These are phyloP conservation scores for Rhynchospora tenuis DNA, from an alignment of 176 grass and related monocot genomes.

Conservation along the genomic window DNA sequence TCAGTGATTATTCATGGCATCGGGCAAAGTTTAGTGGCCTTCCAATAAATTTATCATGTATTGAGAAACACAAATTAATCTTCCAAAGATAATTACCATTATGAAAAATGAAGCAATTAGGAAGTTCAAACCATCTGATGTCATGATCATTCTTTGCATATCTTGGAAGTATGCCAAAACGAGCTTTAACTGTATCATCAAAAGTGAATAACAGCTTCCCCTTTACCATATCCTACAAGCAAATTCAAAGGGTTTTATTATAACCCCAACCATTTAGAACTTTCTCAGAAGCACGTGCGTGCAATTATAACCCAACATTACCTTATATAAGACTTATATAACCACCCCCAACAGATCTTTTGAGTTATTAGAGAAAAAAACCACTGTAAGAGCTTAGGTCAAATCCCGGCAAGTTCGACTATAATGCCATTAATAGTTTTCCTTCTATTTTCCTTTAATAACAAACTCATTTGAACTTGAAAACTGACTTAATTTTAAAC, in stretches of 20 bases:
- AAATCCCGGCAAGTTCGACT: too few species aligned
- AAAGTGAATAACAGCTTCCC: conserved; percentile 83
- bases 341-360: not conserved
- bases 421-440: too few species aligned
- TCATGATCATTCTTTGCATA: conserved; percentile 72
- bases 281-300: not conserved
- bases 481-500: too few species aligned
- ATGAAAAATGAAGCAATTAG: conserved; percentile 96
- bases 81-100: conserved; percentile 46
- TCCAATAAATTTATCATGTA: not conserved
- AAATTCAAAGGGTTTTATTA: conserved; percentile 1
- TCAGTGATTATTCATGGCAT: not conserved
- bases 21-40: not conserved
- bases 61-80: not conserved
- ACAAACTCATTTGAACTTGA: too few species aligned
- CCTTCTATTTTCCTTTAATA: too few species aligned
- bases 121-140: conserved; percentile 99
- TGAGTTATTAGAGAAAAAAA: not conserved
- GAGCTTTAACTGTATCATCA: conserved; percentile 83
- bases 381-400: not conserved
- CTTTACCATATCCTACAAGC: conserved; percentile 86
- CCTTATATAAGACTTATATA: not conserved
- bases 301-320: not conserved
- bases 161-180: conserved; percentile 76
- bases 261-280: not conserved